Conservation (phyloP, 108 stramenopile species). For the Seminavis robusta region DNA sequence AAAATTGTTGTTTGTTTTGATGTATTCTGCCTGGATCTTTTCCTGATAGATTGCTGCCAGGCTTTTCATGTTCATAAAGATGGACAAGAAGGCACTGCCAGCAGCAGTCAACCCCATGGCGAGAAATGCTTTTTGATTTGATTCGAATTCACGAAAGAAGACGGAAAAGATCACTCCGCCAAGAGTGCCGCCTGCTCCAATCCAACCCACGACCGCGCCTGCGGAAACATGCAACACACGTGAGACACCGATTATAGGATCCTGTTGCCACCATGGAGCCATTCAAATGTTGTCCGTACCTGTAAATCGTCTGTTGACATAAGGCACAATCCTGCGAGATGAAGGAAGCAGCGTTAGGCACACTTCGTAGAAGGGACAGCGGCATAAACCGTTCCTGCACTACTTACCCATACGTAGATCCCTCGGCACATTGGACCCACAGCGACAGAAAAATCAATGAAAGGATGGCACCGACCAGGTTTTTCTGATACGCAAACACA, state of each 20-base stretch:
- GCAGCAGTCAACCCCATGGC: slow-evolving; percentile 47
- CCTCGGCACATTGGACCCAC: slow-evolving; percentile 82
- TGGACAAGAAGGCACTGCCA: slow-evolving; percentile 35
- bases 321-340: slow-evolving; percentile 89
- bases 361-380: too few relatives aligned
- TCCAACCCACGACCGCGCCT: slow-evolving; percentile 71
- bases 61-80: slow-evolving; percentile 69
- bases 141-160: slow-evolving; percentile 43
- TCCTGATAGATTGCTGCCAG: too few relatives aligned
- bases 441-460: slow-evolving; percentile 66
- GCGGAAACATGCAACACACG: slow-evolving; percentile 60
- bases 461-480: slow-evolving; percentile 66
- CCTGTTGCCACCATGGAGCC: too few relatives aligned
- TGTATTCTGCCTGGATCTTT: too few relatives aligned
- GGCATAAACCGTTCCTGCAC: too few relatives aligned
- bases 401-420: slow-evolving; percentile 45
- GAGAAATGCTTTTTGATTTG: slow-evolving; percentile 40
- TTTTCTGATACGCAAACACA: slow-evolving; percentile 41
- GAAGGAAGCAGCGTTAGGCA: too few relatives aligned
- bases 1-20: too few relatives aligned
- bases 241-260: too few relatives aligned
- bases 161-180: slow-evolving; percentile 64
- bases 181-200: slow-evolving; percentile 79
- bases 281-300: too few relatives aligned
- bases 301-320: slow-evolving; percentile 66